Percentiles rank a stretch among this genome's conserved stretches.
Conservation (phyloP, 192 early-diverging fungal genomes). For the Thoreauomyces humboldtii region DNA sequence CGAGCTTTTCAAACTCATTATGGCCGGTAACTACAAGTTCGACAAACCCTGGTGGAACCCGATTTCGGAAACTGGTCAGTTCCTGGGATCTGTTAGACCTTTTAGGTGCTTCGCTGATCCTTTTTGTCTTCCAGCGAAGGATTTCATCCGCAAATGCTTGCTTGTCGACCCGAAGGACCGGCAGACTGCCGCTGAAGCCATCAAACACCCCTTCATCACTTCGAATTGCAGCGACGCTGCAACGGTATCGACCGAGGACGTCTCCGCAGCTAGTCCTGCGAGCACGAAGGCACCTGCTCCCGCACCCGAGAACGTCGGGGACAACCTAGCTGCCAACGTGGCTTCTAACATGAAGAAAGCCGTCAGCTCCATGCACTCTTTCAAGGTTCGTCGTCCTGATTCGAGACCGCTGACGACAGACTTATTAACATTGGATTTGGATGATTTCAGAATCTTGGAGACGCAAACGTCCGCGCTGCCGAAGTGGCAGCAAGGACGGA, state of each 20-base stretch:
- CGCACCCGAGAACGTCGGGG: background rate
- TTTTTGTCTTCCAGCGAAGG: too few relatives aligned
- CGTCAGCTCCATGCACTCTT: conserved; percentile 19
- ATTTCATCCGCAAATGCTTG: conserved; percentile 55
- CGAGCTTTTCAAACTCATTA: conserved; percentile 62
- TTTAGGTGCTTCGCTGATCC: too few relatives aligned
- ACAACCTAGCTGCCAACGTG: conserved; percentile 23
- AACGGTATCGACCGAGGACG: conserved; percentile 56
- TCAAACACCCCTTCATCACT: conserved; percentile 51
- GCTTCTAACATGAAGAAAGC: conserved; percentile 23
- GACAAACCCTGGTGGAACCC: conserved; percentile 78
- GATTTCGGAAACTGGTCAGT: conserved; percentile 56
- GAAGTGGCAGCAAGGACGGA: background rate
- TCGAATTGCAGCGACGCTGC: conserved; percentile 43
- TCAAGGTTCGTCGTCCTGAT: conserved; percentile 18
- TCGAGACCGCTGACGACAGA: background rate
- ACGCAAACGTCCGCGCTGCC: background rate
- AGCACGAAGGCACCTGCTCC: conserved; percentile 11
- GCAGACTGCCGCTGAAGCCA: conserved; percentile 43
- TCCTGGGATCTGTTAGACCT: too few relatives aligned
- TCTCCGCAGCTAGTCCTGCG: background rate
- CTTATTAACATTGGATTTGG: background rate
- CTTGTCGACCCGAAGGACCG: conserved; percentile 57
- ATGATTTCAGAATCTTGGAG: background rate
- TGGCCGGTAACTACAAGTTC: conserved; percentile 74